These are phyloP conservation scores for Pyrenochaeta sp. DNA, from an alignment of 2,329 filamentous ascomycete species.

Conservation along the genomic window DNA sequence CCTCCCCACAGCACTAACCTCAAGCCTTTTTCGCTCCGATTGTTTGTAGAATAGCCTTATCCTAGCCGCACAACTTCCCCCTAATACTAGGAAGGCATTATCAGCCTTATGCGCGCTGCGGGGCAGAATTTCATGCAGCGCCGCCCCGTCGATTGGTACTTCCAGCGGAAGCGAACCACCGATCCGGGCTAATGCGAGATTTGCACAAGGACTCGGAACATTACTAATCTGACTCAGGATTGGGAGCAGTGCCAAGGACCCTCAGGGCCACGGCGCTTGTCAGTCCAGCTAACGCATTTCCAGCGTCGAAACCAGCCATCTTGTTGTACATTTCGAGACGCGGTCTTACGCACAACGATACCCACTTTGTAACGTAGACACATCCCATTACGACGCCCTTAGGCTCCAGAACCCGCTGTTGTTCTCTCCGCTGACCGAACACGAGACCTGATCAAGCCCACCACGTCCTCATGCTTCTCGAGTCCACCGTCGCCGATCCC, in stretches of 20 bases:
- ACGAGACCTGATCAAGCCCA: slow-evolving; percentile 7
- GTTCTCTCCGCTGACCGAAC: slow-evolving; percentile 10
- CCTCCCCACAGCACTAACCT: slow-evolving; percentile 8
- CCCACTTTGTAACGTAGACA: slow-evolving; percentile 3
- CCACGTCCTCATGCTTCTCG: slow-evolving; percentile 8
- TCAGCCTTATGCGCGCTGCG: slow-evolving; percentile 8
- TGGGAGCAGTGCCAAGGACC: slow-evolving; percentile 1
- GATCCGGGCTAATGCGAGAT: slow-evolving; percentile 17
- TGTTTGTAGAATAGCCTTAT: slow-evolving; percentile 9
- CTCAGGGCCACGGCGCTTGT: neutral
- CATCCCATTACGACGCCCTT: slow-evolving; percentile 3
- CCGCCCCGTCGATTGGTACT: slow-evolving; percentile 2
- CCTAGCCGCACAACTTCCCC: slow-evolving; percentile 7
- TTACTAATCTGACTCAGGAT: neutral
- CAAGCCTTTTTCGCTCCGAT: slow-evolving; percentile 6
- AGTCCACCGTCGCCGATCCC: slow-evolving; percentile 7
- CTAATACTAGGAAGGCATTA: slow-evolving; percentile 7
- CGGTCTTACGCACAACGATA: slow-evolving; percentile 1
- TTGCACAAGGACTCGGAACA: neutral
- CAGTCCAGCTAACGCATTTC: slow-evolving; percentile 5
- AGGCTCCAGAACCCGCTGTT: slow-evolving; percentile 5
- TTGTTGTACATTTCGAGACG: slow-evolving; percentile 3
- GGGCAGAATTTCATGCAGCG: slow-evolving; percentile 3
- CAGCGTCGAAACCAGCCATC: slow-evolving; percentile 7
- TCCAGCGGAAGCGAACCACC: slow-evolving; percentile 4